Evolutionary conservation across 768 basidiomycete species (phyloP), one percentile per base, ranked within the genome.

Genomic region (Mycena metata): DNA sequence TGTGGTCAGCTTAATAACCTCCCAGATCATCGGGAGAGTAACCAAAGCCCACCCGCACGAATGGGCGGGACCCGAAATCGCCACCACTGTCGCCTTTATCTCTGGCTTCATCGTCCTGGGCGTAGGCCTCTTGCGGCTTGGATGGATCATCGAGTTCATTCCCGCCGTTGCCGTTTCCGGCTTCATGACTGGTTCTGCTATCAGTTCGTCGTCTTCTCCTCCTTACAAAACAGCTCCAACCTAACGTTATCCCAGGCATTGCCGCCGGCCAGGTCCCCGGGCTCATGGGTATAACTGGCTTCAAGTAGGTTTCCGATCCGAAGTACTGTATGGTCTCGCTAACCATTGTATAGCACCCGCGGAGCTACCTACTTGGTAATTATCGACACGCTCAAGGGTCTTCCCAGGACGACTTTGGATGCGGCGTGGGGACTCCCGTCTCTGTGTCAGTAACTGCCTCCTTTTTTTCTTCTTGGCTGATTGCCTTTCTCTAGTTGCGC

Each of bases 171-270:
- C 93, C 3, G 91, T 95, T 67, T 92, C 90, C 72, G 92, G 92
- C 21, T 94, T 97, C 82, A 98, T 99, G 96, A 99, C 97, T 0
- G 97, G 97, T 21, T 96, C 94, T n/a, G 97, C 97, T 41, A 89
- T 98, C 81, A 96, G 70, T 70, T 19, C 24, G 61, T 19, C 24
- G 61, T 67, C 33, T 50, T 13, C 12, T 35, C 19, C 9, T 21
- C 15, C 9, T 15, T 4, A 33, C 10, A 1, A 16, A 26, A 5
- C 13, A 17, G 26, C 26, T 19, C n/a, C 23, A 17, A 13, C 16
- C 45, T 69, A 36, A 64, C 24, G 13, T 50, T 24, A 42, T 46
- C 9, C n/a, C 21, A 70, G 69, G 84, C 77, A 99, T 99, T 73
- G 91, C 90, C 17, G 85, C 90, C 19, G 90, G 95, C 39, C 97